phyloP scores from a whole-genome alignment of 148 eudicot species.

The Drosera capensis region DNA sequence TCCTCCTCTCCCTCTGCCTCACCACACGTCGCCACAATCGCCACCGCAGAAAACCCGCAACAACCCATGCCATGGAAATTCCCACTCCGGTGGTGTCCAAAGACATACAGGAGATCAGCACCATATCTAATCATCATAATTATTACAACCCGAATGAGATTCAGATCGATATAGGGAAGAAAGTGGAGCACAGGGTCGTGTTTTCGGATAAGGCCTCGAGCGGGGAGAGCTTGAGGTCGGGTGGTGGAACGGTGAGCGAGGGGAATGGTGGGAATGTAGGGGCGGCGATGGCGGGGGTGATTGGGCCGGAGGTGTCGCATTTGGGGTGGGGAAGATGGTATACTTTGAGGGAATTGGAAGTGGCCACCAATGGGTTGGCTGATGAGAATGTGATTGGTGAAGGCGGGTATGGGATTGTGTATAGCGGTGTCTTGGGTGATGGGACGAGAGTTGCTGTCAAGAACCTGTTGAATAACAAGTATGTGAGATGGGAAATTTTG shows the following conservation, averaged over 20 bases:
- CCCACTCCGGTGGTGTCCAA: constrained; percentile 44
- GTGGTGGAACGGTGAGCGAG: too few species aligned
- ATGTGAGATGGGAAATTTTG: too few species aligned
- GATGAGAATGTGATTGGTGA: constrained; percentile 60
- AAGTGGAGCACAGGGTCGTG: constrained; percentile 77
- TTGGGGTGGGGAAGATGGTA: constrained; percentile 96
- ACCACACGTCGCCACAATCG: constrained; percentile 35
- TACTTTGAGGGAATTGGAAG: constrained; percentile 69
- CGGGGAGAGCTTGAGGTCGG: constrained; percentile 67
- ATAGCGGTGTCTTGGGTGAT: constrained; percentile 40
- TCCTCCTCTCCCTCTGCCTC: constrained; percentile 68
- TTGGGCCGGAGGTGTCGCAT: constrained; percentile 72
- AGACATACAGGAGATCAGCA: constrained; percentile 64
- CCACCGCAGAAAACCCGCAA: too few species aligned
- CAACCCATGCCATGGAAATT: too few species aligned
- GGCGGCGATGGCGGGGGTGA: constrained; percentile 23
- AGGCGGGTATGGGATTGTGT: constrained; percentile 77
- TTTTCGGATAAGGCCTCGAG: constrained; percentile 71
- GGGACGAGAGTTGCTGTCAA: constrained; percentile 54
- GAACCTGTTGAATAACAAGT: constrained; percentile 62
- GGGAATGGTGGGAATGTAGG: too few species aligned
- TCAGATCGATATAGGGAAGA: constrained; percentile 87
- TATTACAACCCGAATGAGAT: constrained; percentile 59
- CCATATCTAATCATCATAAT: constrained; percentile 6
- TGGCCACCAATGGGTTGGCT: constrained; percentile 57